Conservation (phyloP, 139 green algal species). For the Haematococcus lacustris region DNA sequence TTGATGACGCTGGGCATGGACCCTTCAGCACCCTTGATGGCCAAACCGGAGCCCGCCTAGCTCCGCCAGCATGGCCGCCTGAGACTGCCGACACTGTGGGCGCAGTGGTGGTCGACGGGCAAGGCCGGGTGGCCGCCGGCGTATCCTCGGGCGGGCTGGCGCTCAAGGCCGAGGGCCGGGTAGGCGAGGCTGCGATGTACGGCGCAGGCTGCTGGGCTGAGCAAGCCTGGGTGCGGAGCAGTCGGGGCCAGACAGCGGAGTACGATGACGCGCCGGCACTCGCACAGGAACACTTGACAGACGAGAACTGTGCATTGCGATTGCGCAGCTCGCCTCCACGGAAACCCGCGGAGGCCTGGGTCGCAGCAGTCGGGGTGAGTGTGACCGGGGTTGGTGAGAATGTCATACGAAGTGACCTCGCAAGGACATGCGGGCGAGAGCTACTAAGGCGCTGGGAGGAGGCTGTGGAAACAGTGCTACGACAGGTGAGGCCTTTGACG, state of each 20-base stretch:
- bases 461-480: too few species aligned
- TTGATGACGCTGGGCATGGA: too few species aligned
- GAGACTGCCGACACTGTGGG: constrained; percentile 62
- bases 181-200: constrained; percentile 74
- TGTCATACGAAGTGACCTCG: constrained; percentile 57
- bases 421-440: constrained; percentile 16
- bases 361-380: constrained; percentile 43
- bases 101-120: constrained; percentile 48
- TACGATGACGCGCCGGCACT: not conserved
- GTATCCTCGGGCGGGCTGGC: constrained; percentile 82
- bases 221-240: not conserved
- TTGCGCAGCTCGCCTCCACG: not conserved
- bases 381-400: constrained; percentile 65
- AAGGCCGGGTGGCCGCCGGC: constrained; percentile 49
- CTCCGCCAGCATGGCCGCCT: not conserved
- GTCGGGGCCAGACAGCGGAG: not conserved
- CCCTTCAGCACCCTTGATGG: too few species aligned
- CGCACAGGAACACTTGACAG: not conserved
- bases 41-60: too few species aligned
- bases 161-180: constrained; percentile 62
- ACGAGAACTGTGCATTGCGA: not conserved
- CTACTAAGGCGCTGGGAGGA: too few species aligned
- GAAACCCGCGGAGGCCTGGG: too few species aligned
- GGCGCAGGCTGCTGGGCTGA: constrained; percentile 65
- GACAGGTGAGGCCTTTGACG: too few species aligned